These are phyloP conservation scores for Metschnikowia vanudenii DNA, from an alignment of 805 yeast species.

Conservation along the genomic window DNA sequence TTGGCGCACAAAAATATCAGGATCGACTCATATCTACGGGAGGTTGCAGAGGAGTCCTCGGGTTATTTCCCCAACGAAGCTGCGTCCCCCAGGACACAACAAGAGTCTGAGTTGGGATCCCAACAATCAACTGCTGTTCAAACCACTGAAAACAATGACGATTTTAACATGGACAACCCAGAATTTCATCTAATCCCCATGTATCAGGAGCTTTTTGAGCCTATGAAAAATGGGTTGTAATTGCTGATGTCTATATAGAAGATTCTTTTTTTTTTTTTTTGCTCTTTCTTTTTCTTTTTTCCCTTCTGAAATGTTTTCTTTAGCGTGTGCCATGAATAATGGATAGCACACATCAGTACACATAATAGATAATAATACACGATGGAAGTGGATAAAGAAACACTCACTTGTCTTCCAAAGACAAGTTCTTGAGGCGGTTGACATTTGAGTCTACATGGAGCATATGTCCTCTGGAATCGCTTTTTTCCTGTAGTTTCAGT, in stretches of 20 bases:
- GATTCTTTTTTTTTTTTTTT: not conserved
- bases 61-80: not conserved
- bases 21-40: slow-evolving; percentile 10
- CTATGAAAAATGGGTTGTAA: slow-evolving; percentile 5
- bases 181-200: slow-evolving; percentile 14
- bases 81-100: not conserved
- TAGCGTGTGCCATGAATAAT: no score
- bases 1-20: slow-evolving; percentile 4
- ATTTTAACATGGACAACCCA: slow-evolving; percentile 8
- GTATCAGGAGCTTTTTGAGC: slow-evolving; percentile 16
- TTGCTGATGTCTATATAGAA: not conserved
- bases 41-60: slow-evolving; percentile 13
- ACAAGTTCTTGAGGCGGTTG: slow-evolving; percentile 31
- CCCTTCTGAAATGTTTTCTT: not conserved
- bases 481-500: slow-evolving; percentile 11
- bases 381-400: no score
- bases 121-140: not conserved
- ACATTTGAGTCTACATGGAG: slow-evolving; percentile 33
- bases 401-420: slow-evolving; percentile 16
- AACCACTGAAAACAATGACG: not conserved
- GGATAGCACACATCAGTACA: no score
- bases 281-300: not conserved
- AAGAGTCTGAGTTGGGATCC: not conserved
- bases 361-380: no score
- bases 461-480: slow-evolving; percentile 18